Evolutionary conservation across 345 rosid species (phyloP).

Genomic region (Dimocarpus longan): DNA sequence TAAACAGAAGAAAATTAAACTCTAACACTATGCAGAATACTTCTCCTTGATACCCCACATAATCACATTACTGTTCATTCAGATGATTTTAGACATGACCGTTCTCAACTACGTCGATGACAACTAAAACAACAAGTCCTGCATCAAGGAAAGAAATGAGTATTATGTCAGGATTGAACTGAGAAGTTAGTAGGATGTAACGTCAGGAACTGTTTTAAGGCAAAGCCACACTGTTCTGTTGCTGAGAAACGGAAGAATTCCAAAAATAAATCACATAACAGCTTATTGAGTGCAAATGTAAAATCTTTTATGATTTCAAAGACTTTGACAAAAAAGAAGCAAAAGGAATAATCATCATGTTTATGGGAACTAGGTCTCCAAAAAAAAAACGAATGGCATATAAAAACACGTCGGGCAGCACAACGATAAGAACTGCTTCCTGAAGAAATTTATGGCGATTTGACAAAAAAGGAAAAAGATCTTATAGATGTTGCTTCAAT

Average conservation of each 20-base stretch:
- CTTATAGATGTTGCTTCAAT: not conserved
- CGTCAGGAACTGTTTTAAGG: not conserved
- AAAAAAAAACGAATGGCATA: not conserved
- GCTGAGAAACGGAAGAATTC: conserved; percentile 1
- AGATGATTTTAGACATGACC: not conserved
- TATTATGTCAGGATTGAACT: not conserved
- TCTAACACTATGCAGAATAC: conserved; percentile 8
- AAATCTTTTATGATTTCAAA: not conserved
- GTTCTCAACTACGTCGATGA: not conserved
- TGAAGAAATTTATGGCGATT: not conserved
- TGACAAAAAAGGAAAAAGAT: not conserved
- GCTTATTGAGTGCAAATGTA: not conserved
- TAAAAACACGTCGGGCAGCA: not conserved
- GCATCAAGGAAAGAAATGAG: not conserved
- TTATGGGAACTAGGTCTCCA: not conserved
- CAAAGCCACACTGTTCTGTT: not conserved
- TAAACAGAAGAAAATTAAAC: conserved; percentile 19
- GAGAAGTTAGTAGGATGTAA: not conserved
- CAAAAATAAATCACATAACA: not conserved
- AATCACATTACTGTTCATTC: conserved; percentile 10
- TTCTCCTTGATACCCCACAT: conserved; percentile 19
- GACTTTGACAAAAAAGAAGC: not conserved
- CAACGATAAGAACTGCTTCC: not conserved
- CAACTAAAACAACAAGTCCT: conserved; percentile 1
- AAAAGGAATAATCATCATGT: not conserved